These are phyloP conservation scores for Pythium graminicola DNA, from an alignment of 352 stramenopile species.

Conservation along the genomic window DNA sequence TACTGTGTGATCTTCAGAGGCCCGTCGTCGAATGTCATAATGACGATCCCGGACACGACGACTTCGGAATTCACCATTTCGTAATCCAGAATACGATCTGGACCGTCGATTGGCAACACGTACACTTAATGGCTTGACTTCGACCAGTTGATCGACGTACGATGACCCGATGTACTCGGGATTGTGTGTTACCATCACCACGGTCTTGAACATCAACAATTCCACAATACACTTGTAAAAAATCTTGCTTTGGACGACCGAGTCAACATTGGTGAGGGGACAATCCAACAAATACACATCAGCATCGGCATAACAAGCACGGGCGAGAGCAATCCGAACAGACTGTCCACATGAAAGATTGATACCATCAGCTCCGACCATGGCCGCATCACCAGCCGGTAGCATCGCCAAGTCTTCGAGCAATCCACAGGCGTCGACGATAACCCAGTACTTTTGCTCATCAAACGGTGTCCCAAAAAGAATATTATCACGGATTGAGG, in stretches of 20 bases:
- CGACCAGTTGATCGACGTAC: slow-evolving; percentile 41
- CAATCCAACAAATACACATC: slow-evolving; percentile 68
- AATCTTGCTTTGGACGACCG: slow-evolving; percentile 72
- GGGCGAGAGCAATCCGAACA: slow-evolving; percentile 67
- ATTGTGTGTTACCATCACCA: slow-evolving; percentile 63
- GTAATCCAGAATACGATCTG: no score
- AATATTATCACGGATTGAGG: slow-evolving; percentile 92
- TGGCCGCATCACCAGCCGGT: slow-evolving; percentile 73
- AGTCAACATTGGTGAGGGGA: slow-evolving; percentile 40
- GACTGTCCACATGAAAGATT: slow-evolving; percentile 63
- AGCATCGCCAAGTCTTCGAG: slow-evolving; percentile 73
- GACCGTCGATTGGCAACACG: no score
- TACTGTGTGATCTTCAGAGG: no score
- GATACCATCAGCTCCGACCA: slow-evolving; percentile 61
- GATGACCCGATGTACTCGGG: slow-evolving; percentile 58
- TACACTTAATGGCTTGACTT: neutral
- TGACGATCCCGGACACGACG: no score
- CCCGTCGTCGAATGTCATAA: no score
- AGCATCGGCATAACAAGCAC: slow-evolving; percentile 81
- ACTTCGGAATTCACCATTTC: slow-evolving; percentile 24
- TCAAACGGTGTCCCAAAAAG: slow-evolving; percentile 82
- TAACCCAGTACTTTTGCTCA: slow-evolving; percentile 56
- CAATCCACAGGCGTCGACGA: slow-evolving; percentile 76
- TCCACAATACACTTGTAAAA: slow-evolving; percentile 74
- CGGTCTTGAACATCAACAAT: slow-evolving; percentile 56